Evolutionary conservation across 2,329 filamentous ascomycete genomes (phyloP), one percentile per base, ranked within the genome.

Genomic region (Pseudonectria buxi): DNA sequence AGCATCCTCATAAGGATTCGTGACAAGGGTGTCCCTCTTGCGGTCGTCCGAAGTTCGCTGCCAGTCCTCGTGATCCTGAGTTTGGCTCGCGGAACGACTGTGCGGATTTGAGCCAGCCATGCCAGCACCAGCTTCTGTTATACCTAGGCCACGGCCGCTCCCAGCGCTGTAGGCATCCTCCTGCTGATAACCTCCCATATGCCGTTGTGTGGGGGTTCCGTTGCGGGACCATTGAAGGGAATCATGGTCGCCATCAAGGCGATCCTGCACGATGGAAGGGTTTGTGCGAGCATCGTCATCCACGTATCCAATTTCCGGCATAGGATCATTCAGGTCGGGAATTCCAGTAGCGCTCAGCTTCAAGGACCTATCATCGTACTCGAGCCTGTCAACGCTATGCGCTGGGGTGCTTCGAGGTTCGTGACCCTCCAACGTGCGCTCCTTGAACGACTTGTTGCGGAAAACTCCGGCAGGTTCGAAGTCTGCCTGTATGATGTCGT

Each of bases 251-350:
- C 74, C 77, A 33, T 77, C 80, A 32, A 83, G 74, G 1, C 81
- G 81, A 13, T 84, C 86, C 46, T 88, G 76, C 27, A 94, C 78
- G 32, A 89, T 72, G 0, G 89, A 95, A 3, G 87, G 87, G 54
- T 94, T 94, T 13, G 88, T 94, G 30, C 78, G 81, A 12, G 86
- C 72, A 42, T 94, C 87, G 26, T 77, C 73, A 10, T 73, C 68
- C 2, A 64, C 49, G 46, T 86, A 83, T 4, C 83, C 86, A 51
- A 85, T 79, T 53, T 89, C 87, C 0, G 83, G 86, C 67, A 89
- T 76, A 5, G 83, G 82, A 47, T 89, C 71, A 37, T 80, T 64
- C 25, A 75, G 63, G 45, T 81, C 72, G 4, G 86, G 86, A 41
- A 89, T 57, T 30, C 80, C 82, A 55, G 72, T 87, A 28, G 82